These are phyloP conservation scores for Claviceps sp. DNA, from an alignment of 2,329 filamentous ascomycete genomes.

Conservation along the genomic window DNA sequence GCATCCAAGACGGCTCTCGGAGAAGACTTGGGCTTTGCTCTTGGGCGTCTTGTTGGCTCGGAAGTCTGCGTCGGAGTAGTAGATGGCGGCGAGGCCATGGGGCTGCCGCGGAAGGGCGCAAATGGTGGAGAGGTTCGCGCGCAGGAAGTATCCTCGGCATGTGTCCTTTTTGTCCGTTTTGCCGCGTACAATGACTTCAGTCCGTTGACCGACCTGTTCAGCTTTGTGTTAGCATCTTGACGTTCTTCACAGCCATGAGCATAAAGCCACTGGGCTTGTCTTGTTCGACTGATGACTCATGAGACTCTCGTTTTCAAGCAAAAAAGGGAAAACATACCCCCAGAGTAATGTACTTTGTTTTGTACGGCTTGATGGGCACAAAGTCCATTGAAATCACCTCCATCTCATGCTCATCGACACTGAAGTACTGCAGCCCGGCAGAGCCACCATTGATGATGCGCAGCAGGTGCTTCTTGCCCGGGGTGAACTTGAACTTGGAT, in stretches of 20 bases:
- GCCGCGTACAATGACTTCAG: conserved; percentile 32
- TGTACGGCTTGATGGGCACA: conserved; percentile 42
- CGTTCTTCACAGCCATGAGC: no score
- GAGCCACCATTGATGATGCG: background rate
- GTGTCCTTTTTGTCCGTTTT: conserved; percentile 8
- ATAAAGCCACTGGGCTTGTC: no score
- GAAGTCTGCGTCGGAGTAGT: background rate
- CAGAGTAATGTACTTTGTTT: conserved; percentile 16
- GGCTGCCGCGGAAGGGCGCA: background rate
- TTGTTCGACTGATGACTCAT: no score
- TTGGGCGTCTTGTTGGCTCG: background rate
- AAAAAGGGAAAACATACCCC: background rate
- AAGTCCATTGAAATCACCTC: conserved; percentile 45
- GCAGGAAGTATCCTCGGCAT: background rate
- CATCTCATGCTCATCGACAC: conserved; percentile 41
- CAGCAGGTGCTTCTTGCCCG: background rate
- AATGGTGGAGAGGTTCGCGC: background rate
- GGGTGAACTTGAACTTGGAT: conserved; percentile 23
- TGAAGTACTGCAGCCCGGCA: background rate
- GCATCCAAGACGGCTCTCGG: background rate
- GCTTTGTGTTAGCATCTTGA: no score
- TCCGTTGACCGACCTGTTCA: conserved; percentile 25
- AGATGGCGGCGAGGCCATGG: background rate
- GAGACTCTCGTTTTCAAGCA: background rate
- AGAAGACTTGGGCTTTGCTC: background rate